A percentile compares a stretch with the other conserved stretches of the same genome.
phyloP scores from a whole-genome alignment of 1,284 basidiomycete species.

The Cutaneotrichosporon sp. region DNA sequence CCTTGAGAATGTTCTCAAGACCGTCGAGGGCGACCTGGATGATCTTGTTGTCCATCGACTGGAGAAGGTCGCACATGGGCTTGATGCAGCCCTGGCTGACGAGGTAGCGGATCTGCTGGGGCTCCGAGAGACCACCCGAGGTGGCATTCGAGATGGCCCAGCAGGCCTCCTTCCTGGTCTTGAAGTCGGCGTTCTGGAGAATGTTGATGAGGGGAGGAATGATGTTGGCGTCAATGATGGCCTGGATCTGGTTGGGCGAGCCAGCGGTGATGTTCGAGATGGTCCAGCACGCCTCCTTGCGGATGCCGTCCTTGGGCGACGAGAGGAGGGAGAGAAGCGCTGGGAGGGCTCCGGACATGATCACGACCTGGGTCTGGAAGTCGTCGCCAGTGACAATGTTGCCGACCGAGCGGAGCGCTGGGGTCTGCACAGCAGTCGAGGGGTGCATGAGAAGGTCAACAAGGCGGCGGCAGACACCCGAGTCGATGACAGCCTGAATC shows the following conservation, averaged over 20 bases:
- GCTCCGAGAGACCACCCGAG: conserved; percentile 95
- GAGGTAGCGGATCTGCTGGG: conserved; percentile 96
- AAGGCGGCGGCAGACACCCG: conserved; percentile 93
- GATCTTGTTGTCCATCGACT: conserved; percentile 99
- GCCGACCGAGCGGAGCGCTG: conserved; percentile 94
- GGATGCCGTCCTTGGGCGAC: conserved; percentile 90
- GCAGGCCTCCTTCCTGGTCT: conserved; percentile 99
- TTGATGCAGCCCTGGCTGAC: conserved; percentile 98
- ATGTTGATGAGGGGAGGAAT: conserved; percentile 99
- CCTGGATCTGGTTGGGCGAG: conserved; percentile 92
- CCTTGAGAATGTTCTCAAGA: conserved; percentile 97
- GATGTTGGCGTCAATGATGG: conserved; percentile 70
- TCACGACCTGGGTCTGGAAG: conserved; percentile 97
- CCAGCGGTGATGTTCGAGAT: conserved; percentile 99
- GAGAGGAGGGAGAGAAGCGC: conserved; percentile 89
- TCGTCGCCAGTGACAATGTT: conserved; percentile 99
- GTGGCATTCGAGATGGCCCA: conserved; percentile 99
- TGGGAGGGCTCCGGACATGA: conserved; percentile 91
- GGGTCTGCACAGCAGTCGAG: conserved; percentile 98
- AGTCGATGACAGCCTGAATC: conserved; percentile 99
- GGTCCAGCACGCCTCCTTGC: conserved; percentile 98
- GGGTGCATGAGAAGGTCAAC: conserved; percentile 97
- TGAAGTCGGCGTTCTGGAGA: conserved; percentile 96
- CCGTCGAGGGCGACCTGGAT: conserved; percentile 94
- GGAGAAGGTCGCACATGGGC: conserved; percentile 92